Conservation (phyloP, 371 early-diverging fungal genomes). For the Gilbertella persicaria region DNA sequence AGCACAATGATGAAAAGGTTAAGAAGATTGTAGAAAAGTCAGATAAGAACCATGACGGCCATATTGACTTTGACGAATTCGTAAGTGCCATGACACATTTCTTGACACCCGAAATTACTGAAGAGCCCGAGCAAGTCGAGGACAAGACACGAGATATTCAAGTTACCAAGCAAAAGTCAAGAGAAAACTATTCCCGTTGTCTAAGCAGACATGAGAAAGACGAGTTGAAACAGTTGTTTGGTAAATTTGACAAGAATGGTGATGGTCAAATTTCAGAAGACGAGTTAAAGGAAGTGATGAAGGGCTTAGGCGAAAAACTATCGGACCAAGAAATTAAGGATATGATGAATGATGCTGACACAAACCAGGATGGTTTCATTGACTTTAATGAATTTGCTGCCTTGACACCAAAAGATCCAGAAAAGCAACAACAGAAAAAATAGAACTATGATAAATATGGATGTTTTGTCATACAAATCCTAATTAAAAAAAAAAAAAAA, state of each 20-base stretch:
- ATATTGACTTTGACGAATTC: constrained; percentile 73
- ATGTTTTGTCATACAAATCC: neutral
- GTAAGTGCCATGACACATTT: constrained; percentile 59
- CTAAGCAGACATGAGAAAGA: constrained; percentile 47
- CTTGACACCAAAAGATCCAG: constrained; percentile 45
- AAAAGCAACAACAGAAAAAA: neutral
- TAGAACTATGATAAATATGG: neutral
- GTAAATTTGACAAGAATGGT: constrained; percentile 73
- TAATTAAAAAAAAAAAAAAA: neutral
- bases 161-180: neutral
- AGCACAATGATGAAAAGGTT: constrained; percentile 8
- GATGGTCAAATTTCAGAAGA: constrained; percentile 71
- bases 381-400: constrained; percentile 62
- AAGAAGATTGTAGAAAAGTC: constrained; percentile 4
- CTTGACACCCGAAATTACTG: neutral
- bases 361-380: constrained; percentile 70
- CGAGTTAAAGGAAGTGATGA: constrained; percentile 72
- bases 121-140: constrained; percentile 9
- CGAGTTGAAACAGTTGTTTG: constrained; percentile 69
- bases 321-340: constrained; percentile 76
- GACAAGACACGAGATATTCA: neutral
- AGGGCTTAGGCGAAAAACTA: constrained; percentile 69
- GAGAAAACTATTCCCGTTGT: constrained; percentile 10
- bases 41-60: constrained; percentile 41
- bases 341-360: constrained; percentile 84